These are phyloP conservation scores for Phytophthora europaea DNA, from an alignment of 352 stramenopile genomes.

Conservation along the genomic window DNA sequence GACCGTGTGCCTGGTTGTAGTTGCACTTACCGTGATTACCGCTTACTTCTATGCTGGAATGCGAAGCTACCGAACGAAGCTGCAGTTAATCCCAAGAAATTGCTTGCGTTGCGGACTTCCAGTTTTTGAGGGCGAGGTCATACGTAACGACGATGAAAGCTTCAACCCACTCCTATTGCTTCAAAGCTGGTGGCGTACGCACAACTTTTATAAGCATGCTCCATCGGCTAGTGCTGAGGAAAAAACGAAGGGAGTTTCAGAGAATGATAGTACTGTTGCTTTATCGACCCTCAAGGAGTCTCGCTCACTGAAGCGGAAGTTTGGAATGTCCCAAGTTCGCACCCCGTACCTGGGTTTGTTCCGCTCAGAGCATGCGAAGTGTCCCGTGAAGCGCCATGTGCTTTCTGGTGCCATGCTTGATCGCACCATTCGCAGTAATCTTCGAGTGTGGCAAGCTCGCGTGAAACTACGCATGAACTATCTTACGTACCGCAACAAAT, in stretches of 20 bases:
- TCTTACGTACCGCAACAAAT: constrained; percentile 84
- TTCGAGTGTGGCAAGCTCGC: constrained; percentile 81
- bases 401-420: constrained; percentile 65
- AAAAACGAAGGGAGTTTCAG: neutral
- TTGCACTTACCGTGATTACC: constrained; percentile 62
- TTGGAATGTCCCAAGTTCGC: constrained; percentile 79
- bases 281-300: constrained; percentile 35
- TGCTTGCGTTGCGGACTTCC: constrained; percentile 72
- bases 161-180: constrained; percentile 60
- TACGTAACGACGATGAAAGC: constrained; percentile 65
- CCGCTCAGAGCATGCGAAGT: constrained; percentile 59
- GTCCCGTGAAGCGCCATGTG: constrained; percentile 57
- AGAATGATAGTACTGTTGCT: constrained; percentile 1
- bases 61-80: constrained; percentile 69
- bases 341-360: constrained; percentile 78
- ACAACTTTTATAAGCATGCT: constrained; percentile 14
- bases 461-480: constrained; percentile 89
- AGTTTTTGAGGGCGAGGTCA: constrained; percentile 61
- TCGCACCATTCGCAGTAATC: constrained; percentile 74
- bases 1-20: constrained; percentile 57
- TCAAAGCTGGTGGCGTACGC: constrained; percentile 54
- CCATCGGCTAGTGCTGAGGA: neutral
- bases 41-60: constrained; percentile 75
- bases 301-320: constrained; percentile 65
- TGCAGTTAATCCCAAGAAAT: constrained; percentile 78